phyloP scores from a whole-genome alignment of 2,329 filamentous ascomycete genomes.

The Pseudogymnoascus sp. region DNA sequence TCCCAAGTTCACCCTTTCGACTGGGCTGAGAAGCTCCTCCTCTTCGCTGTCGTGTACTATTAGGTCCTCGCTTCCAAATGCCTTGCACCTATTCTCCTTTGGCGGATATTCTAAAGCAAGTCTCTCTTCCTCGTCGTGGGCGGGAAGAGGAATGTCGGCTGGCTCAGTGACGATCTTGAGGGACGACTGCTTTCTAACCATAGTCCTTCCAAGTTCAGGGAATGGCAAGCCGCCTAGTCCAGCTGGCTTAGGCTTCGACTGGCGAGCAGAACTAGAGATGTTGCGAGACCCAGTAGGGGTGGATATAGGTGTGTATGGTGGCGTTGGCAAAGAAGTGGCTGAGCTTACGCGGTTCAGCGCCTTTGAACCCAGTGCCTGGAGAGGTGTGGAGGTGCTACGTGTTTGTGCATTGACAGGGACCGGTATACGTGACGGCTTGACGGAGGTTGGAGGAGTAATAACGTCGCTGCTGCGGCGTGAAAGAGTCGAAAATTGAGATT shows the following conservation, averaged over 20 bases:
- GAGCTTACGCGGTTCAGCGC: slow-evolving; percentile 19
- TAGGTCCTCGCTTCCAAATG: slow-evolving; percentile 42
- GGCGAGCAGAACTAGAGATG: not conserved
- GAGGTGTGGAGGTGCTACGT: slow-evolving; percentile 22
- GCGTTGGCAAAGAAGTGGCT: slow-evolving; percentile 16
- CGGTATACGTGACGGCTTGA: slow-evolving; percentile 23
- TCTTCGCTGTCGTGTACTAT: slow-evolving; percentile 44
- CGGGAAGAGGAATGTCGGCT: slow-evolving; percentile 31
- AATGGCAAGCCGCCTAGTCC: slow-evolving; percentile 20
- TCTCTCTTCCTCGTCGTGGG: slow-evolving; percentile 18
- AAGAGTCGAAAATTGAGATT: slow-evolving; percentile 12
- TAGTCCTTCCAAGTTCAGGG: slow-evolving; percentile 19
- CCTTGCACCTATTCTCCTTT: not conserved
- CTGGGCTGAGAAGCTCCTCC: slow-evolving; percentile 22
- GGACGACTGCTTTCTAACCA: not conserved
- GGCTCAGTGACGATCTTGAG: slow-evolving; percentile 27
- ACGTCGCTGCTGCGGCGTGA: slow-evolving; percentile 6
- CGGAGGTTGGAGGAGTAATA: slow-evolving; percentile 18
- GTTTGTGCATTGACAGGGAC: slow-evolving; percentile 21
- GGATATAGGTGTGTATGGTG: slow-evolving; percentile 21
- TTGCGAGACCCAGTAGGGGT: not conserved
- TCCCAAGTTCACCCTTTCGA: not conserved
- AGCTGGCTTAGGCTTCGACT: slow-evolving; percentile 2
- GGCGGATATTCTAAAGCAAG: slow-evolving; percentile 19
- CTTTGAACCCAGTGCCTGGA: slow-evolving; percentile 26